Base-by-base conservation (phyloP, 2,329 filamentous ascomycete species). In the Paracoccidioides brasiliensis region DNA sequence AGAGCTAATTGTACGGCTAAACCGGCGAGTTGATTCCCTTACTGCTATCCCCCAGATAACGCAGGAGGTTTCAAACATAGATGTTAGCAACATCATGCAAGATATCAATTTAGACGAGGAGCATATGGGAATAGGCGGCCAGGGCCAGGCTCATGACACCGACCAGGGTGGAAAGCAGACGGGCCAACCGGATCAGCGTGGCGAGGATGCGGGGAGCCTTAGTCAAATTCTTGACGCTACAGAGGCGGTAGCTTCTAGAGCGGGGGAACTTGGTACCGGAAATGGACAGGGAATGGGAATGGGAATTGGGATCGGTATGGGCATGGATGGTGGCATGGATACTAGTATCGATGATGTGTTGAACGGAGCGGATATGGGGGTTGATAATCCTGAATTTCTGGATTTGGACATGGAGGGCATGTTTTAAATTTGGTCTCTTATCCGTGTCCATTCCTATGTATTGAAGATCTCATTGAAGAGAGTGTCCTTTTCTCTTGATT, bases 401-500 rank as follows among this genome's bases (percentile, higher is more conserved):
- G 70, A 73, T 65, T 59, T 74, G 57, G 71, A 74, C 63, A 72
- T 73, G 71, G 71, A 73, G 59, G 70, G 69, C 7, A 72, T 73
- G 69, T 72, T 73, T 55, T 71, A 58, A 57, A 35, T 51, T 53
- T 55, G 22, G 22, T 30, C 22, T 7, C 9, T n/a, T 44, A 7
- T n/a, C 14, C 15, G 41, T 15, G 6, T 35, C 32, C 30, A 5
- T 35, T 9, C 14, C 9, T 45, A 1, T 37, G 14, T 42, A 5
- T 42, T 42, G 12, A n/a, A 42, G 10, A 14, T 2, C 5, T 42
- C 40, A 12, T 12, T 42, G 8, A 42, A n/a, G 40, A 22, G 22
- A 22, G 14, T 12, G 9, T 42, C 8, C 10, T 8, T n/a, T n/a
- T 42, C 40, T 14, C n/a, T 42, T 42, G 5, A 5, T 14, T 42